Evolutionary conservation across 306 rosid genomes (phyloP).

Genomic region (Prunus kanzakura): DNA sequence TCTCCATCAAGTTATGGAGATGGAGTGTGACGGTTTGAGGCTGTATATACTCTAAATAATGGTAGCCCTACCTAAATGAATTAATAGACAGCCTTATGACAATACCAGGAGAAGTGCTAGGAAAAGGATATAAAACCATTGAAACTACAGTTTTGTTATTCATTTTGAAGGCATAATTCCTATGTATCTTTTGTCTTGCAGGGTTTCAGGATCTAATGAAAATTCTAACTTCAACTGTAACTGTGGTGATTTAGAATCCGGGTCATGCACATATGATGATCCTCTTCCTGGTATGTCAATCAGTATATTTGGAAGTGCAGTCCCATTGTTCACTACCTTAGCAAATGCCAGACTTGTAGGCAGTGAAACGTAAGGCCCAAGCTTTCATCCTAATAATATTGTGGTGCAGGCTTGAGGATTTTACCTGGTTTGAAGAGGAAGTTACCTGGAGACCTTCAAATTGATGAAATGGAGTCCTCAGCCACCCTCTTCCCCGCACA

Average conservation of each 20-base stretch:
- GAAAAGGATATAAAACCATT: too few relatives aligned
- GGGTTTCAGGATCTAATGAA: conserved; percentile 54
- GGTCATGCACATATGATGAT: conserved; percentile 48
- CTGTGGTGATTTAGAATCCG: conserved; percentile 70
- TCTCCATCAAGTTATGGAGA: background rate
- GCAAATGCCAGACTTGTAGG: background rate
- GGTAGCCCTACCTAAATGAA: background rate
- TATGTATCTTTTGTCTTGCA: conserved; percentile 32
- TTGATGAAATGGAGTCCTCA: conserved; percentile 41
- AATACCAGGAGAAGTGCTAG: background rate
- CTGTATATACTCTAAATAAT: background rate
- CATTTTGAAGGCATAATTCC: conserved; percentile 14
- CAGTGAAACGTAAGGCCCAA: conserved; percentile 3
- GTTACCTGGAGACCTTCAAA: conserved; percentile 37
- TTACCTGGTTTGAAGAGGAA: conserved; percentile 79
- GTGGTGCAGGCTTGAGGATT: conserved; percentile 49
- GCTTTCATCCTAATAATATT: conserved; percentile 8
- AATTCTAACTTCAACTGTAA: conserved; percentile 44
- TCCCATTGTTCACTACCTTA: background rate
- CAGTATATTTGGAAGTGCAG: background rate
- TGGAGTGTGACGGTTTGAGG: background rate
- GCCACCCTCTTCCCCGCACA: conserved; percentile 16
- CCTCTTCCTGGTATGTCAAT: conserved; percentile 58
- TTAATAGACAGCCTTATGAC: background rate
- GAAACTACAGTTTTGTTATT: background rate